These are phyloP conservation scores for Lentinula guzmanii DNA, from an alignment of 768 basidiomycete genomes.

Conservation along the genomic window DNA sequence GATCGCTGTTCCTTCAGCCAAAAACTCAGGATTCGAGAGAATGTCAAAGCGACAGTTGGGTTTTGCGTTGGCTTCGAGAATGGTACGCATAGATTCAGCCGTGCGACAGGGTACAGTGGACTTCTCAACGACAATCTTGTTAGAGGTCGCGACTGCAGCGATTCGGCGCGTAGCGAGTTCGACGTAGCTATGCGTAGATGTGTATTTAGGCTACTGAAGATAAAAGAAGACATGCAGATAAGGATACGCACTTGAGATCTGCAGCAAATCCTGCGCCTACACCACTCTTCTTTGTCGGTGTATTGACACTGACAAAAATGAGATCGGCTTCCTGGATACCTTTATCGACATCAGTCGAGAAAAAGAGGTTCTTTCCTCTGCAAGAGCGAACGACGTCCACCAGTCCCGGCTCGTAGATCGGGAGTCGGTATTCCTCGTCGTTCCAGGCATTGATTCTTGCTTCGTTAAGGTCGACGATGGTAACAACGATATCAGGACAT, in stretches of 20 bases:
- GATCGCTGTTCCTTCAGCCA: slow-evolving; percentile 98
- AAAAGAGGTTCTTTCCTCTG: slow-evolving; percentile 94
- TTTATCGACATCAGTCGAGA: slow-evolving; percentile 91
- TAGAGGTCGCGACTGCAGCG: slow-evolving; percentile 81
- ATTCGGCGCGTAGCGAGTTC: slow-evolving; percentile 96
- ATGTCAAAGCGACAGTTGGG: slow-evolving; percentile 92
- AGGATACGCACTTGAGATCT: slow-evolving; percentile 81
- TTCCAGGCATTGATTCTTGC: slow-evolving; percentile 97
- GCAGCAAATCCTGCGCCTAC: slow-evolving; percentile 98
- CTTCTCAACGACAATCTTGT: slow-evolving; percentile 99
- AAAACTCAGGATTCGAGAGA: slow-evolving; percentile 98
- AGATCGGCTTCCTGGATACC: slow-evolving; percentile 93
- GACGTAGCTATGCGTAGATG: slow-evolving; percentile 64
- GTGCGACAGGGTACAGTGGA: slow-evolving; percentile 99
- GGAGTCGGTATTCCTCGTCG: slow-evolving; percentile 72
- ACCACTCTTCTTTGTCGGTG: slow-evolving; percentile 97
- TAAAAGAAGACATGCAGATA: slow-evolving; percentile 3
- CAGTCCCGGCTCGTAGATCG: slow-evolving; percentile 97
- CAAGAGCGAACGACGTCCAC: slow-evolving; percentile 83
- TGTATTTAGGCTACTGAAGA: slow-evolving; percentile 8
- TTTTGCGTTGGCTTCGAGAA: slow-evolving; percentile 97
- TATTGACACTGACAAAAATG: slow-evolving; percentile 98
- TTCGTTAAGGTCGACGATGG: slow-evolving; percentile 97
- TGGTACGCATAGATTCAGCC: slow-evolving; percentile 98
- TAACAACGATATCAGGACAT: slow-evolving; percentile 90